Conservation (phyloP, 139 green algal genomes). For the Auxenochlorella protothecoides region DNA sequence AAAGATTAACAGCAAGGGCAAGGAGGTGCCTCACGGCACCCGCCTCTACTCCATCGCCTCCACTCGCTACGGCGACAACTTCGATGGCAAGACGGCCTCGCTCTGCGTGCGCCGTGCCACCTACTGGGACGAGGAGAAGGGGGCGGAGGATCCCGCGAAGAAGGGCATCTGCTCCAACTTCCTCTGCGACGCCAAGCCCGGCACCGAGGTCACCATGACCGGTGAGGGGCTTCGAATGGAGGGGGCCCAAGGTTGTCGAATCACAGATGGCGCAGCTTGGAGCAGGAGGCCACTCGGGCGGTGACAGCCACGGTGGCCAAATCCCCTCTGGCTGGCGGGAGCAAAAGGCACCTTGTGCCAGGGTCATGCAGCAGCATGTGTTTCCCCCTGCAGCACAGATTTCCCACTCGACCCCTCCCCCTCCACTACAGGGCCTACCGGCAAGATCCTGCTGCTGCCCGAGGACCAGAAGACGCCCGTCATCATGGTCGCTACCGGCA, state of each 20-base stretch:
- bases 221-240: conserved; percentile 28
- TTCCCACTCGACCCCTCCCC: no score
- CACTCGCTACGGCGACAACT: conserved; percentile 90
- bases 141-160: conserved; percentile 49
- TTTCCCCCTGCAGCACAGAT: no score
- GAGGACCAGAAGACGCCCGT: conserved; percentile 74
- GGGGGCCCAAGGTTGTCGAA: no score
- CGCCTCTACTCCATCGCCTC: conserved; percentile 98
- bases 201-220: conserved; percentile 90
- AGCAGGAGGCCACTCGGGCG: no score
- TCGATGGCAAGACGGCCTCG: conserved; percentile 88
- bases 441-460: conserved; percentile 95
- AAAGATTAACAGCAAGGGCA: conserved; percentile 91
- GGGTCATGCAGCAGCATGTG: no score
- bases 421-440: conserved; percentile 70
- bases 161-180: conserved; percentile 99
- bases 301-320: no score
- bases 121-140: conserved; percentile 73
- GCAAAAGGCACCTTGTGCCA: no score
- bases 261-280: no score
- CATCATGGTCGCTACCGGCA: conserved; percentile 99
- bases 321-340: no score
- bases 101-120: conserved; percentile 93
- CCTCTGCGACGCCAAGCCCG: conserved; percentile 87
- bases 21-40: conserved; percentile 90